Evolutionary conservation across 2,329 filamentous ascomycete species (phyloP).

Genomic region (Beauveria medogensis): DNA sequence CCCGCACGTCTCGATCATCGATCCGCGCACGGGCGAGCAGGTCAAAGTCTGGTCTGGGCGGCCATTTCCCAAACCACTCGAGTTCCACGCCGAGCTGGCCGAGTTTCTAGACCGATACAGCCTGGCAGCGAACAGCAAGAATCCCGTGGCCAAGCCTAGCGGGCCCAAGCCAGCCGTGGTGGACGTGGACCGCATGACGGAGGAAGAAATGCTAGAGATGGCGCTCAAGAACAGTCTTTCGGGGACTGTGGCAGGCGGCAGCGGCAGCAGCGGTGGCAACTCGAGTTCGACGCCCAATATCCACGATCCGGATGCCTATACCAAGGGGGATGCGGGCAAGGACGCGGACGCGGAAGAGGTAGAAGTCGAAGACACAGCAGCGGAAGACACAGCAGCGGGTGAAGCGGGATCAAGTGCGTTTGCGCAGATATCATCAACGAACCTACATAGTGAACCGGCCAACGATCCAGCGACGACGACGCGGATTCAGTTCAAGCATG

Average conservation of each 20-base stretch:
- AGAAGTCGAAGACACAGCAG: conserved; percentile 29
- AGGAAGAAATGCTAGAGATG: conserved; percentile 95
- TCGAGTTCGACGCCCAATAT: conserved; percentile 41
- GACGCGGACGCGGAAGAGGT: conserved; percentile 36
- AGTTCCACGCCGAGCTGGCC: conserved; percentile 85
- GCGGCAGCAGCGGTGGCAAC: conserved; percentile 22
- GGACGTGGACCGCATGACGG: conserved; percentile 82
- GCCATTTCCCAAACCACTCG: conserved; percentile 64
- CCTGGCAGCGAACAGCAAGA: conserved; percentile 78
- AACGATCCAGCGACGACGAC: conserved; percentile 65
- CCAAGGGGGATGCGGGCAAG: conserved; percentile 50
- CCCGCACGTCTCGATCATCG: conserved; percentile 91
- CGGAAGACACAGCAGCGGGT: conserved; percentile 27
- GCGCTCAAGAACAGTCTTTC: conserved; percentile 83
- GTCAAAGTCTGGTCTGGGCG: conserved; percentile 91
- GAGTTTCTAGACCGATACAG: conserved; percentile 98
- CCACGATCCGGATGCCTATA: conserved; percentile 81
- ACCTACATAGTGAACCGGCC: conserved; percentile 70
- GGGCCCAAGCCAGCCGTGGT: conserved; percentile 59
- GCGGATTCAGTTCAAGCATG: conserved; percentile 85
- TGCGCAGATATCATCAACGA: conserved; percentile 60
- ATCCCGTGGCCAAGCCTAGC: conserved; percentile 66
- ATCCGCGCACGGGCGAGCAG: conserved; percentile 91
- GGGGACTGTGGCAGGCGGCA: conserved; percentile 39
- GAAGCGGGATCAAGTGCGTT: conserved; percentile 42